A percentile compares a stretch with the other conserved stretches of the same genome.
phyloP scores from a whole-genome alignment of 164 flowering plant genomes.

The Aristolochia contorta region DNA sequence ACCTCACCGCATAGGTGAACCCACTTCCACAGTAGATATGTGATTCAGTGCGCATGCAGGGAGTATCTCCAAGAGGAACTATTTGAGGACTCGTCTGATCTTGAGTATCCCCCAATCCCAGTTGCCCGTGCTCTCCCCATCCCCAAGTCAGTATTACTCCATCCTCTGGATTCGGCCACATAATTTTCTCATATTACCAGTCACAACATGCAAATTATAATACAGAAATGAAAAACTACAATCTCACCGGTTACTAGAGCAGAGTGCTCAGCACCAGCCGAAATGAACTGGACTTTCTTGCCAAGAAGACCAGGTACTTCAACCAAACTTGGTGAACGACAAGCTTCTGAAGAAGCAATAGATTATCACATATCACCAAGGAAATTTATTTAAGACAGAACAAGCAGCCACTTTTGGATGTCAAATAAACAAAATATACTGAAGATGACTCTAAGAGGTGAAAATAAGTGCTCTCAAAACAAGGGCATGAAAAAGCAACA shows the following conservation, averaged over 20 bases:
- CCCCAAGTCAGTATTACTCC: slow-evolving; percentile 75
- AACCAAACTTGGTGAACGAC: slow-evolving; percentile 13
- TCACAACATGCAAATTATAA: not conserved
- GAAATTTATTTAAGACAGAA: not conserved
- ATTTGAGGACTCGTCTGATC: slow-evolving; percentile 50
- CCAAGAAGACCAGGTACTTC: slow-evolving; percentile 34
- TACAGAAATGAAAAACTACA: not conserved
- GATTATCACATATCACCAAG: not conserved
- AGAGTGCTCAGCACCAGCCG: slow-evolving; percentile 93
- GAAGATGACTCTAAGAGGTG: no score
- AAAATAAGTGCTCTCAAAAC: no score
- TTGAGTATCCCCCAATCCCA: slow-evolving; percentile 56
- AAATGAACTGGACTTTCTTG: slow-evolving; percentile 35
- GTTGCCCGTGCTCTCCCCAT: slow-evolving; percentile 99
- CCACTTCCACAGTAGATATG: slow-evolving; percentile 83
- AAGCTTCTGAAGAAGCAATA: slow-evolving; percentile 15
- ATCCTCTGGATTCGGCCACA: slow-evolving; percentile 1
- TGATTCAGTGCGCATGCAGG: not conserved
- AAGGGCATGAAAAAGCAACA: no score
- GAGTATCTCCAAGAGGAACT: slow-evolving; percentile 25
- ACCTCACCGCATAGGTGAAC: slow-evolving; percentile 46
- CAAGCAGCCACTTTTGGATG: not conserved
- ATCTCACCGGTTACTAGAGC: slow-evolving; percentile 58
- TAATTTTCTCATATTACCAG: not conserved
- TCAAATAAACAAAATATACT: no score